Conservation (phyloP, 306 rosid genomes). For the Argentina anserina region DNA sequence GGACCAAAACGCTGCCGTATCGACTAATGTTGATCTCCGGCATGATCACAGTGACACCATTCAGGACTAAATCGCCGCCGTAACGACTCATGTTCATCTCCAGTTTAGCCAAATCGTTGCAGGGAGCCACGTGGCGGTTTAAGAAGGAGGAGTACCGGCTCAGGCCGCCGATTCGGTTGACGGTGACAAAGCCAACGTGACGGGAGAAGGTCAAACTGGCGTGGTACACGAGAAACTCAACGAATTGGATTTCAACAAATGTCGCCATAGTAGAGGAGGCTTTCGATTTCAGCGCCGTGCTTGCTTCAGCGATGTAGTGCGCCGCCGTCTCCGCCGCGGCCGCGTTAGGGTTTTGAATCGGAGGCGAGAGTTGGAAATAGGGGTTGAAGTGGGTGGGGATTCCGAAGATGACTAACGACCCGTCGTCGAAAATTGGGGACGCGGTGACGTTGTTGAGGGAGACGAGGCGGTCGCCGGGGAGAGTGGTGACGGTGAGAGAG, state of each 20-base stretch:
- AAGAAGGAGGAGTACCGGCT: slow-evolving; percentile 28
- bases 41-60: slow-evolving; percentile 33
- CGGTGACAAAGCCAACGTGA: slow-evolving; percentile 31
- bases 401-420: slow-evolving; percentile 37
- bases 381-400: slow-evolving; percentile 41
- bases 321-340: neutral
- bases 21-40: slow-evolving; percentile 41
- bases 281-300: slow-evolving; percentile 21
- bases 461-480: neutral
- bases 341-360: neutral
- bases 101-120: no score
- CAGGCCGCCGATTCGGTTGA: slow-evolving; percentile 11
- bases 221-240: slow-evolving; percentile 16
- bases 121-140: slow-evolving; percentile 46
- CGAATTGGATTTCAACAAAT: slow-evolving; percentile 38
- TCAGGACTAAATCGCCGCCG: slow-evolving; percentile 24
- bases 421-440: slow-evolving; percentile 42
- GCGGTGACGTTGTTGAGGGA: slow-evolving; percentile 56
- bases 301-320: slow-evolving; percentile 16
- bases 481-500: slow-evolving; percentile 37
- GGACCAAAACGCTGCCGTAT: slow-evolving; percentile 13
- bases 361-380: slow-evolving; percentile 21
- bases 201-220: slow-evolving; percentile 37
- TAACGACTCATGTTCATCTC: slow-evolving; percentile 32
- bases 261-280: slow-evolving; percentile 42